A percentile compares a stretch with the other conserved stretches of the same genome.
Evolutionary conservation across 306 rosid species (phyloP).

Genomic region (Spatholobus suberectus): DNA sequence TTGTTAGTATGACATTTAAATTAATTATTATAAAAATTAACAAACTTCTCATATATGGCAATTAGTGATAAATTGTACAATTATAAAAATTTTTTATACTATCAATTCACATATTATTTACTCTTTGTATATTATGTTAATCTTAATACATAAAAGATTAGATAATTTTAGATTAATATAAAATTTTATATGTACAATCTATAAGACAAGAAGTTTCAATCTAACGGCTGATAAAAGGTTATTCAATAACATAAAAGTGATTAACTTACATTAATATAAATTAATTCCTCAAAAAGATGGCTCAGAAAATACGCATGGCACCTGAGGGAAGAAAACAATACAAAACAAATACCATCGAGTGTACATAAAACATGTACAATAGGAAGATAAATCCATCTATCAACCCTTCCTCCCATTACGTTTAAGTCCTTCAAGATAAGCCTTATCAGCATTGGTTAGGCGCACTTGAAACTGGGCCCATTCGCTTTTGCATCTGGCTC

Average conservation of each 20-base stretch:
- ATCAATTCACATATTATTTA: too few relatives aligned
- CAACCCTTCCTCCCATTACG: slow-evolving; percentile 46
- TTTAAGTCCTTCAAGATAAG: slow-evolving; percentile 52
- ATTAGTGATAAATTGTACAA: too few relatives aligned
- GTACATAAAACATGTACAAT: slow-evolving; percentile 52
- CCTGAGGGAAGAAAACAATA: slow-evolving; percentile 35
- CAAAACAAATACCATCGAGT: slow-evolving; percentile 38
- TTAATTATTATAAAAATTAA: too few relatives aligned
- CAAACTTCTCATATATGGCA: too few relatives aligned
- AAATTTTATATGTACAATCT: neutral
- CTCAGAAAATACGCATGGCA: slow-evolving; percentile 20
- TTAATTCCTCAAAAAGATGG: neutral
- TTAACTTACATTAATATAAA: neutral
- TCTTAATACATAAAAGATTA: neutral
- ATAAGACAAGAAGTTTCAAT: neutral
- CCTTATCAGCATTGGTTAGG: slow-evolving; percentile 70
- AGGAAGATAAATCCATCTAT: neutral
- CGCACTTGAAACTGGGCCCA: slow-evolving; percentile 93
- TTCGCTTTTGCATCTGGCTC: slow-evolving; percentile 85
- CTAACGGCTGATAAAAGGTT: neutral
- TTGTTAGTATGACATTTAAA: too few relatives aligned
- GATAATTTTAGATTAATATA: neutral
- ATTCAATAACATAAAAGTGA: neutral
- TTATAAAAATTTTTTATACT: too few relatives aligned
- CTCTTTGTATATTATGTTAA: neutral